Evolutionary conservation across 108 stramenopile genomes (phyloP).

Genomic region (Nannochloropsis salina): DNA sequence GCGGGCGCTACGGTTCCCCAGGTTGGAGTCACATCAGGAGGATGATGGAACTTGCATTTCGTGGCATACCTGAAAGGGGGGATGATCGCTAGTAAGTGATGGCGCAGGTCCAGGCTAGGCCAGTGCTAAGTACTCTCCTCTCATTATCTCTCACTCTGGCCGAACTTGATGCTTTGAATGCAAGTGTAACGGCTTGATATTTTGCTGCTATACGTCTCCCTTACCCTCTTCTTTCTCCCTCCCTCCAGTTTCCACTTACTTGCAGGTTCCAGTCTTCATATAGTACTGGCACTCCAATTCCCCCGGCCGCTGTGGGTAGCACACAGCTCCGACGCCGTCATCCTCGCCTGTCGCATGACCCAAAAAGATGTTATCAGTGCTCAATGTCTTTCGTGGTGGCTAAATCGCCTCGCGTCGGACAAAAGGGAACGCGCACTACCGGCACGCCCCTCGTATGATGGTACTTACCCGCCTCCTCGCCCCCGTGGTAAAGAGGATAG

Average conservation of each 20-base stretch:
- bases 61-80: constrained; percentile 70
- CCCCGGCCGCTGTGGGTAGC: constrained; percentile 59
- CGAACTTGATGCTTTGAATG: too few relatives aligned
- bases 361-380: too few relatives aligned
- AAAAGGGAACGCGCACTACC: too few relatives aligned
- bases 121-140: too few relatives aligned
- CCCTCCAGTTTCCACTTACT: background rate
- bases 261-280: constrained; percentile 45
- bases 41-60: constrained; percentile 82
- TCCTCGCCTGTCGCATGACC: background rate
- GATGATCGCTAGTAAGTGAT: background rate
- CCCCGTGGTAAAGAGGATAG: background rate
- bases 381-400: too few relatives aligned
- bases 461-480: background rate
- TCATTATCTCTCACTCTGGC: too few relatives aligned
- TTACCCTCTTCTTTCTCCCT: background rate
- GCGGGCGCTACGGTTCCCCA: constrained; percentile 11
- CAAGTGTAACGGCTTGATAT: too few relatives aligned
- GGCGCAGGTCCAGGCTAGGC: too few relatives aligned
- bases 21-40: constrained; percentile 62
- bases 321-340: background rate
- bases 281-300: constrained; percentile 75
- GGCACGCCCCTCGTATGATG: too few relatives aligned
- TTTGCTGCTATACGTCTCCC: too few relatives aligned
- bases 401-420: too few relatives aligned